phyloP scores from a whole-genome alignment of 148 eudicot species.

The Fagopyrum esculentum region DNA sequence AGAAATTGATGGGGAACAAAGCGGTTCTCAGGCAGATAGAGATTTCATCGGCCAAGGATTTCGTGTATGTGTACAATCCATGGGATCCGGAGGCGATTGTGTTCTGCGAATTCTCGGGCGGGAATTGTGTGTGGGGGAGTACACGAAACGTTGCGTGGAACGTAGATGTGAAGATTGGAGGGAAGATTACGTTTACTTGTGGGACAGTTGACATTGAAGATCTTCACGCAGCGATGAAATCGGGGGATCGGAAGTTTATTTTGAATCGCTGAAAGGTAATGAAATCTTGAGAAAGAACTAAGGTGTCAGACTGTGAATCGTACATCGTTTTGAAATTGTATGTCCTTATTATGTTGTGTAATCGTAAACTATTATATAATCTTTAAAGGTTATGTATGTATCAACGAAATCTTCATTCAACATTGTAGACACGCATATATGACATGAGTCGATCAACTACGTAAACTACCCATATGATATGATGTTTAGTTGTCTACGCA shows the following conservation, averaged over 20 bases:
- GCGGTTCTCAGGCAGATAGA: slow-evolving; percentile 22
- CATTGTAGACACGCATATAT: no score
- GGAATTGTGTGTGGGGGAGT: slow-evolving; percentile 40
- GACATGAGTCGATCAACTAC: no score
- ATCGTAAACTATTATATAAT: no score
- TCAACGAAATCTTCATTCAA: no score
- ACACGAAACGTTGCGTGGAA: slow-evolving; percentile 25
- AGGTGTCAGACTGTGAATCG: no score
- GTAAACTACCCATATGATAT: no score
- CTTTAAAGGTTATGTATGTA: no score
- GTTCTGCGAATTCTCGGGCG: slow-evolving; percentile 28
- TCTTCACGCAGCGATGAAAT: slow-evolving; percentile 29
- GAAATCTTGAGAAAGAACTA: background rate
- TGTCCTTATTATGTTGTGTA: no score
- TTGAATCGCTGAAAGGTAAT: background rate
- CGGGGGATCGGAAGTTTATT: background rate
- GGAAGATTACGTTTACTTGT: slow-evolving; percentile 41
- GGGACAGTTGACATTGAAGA: slow-evolving; percentile 37
- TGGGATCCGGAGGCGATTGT: slow-evolving; percentile 31
- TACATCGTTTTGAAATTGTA: no score
- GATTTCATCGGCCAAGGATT: slow-evolving; percentile 22
- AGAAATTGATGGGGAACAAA: slow-evolving; percentile 28
- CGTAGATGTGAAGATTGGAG: slow-evolving; percentile 18
- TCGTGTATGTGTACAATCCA: slow-evolving; percentile 31
- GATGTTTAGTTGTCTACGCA: no score